These are phyloP conservation scores for Aspergillus spinulosporus DNA, from an alignment of 2,329 filamentous ascomycete species.

Conservation along the genomic window DNA sequence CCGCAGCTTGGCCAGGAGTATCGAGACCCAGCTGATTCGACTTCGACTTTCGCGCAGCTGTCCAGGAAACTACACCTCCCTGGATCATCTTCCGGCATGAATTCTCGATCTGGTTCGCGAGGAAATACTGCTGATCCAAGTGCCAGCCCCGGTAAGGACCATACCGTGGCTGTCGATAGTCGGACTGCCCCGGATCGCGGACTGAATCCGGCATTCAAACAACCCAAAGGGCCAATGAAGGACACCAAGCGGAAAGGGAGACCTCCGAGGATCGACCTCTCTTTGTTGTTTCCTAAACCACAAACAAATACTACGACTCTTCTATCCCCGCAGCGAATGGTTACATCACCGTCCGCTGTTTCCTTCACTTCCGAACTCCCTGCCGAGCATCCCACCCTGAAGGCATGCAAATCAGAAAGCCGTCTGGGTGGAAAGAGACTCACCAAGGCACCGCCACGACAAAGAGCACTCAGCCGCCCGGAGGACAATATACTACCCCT, in stretches of 20 bases:
- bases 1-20: constrained; percentile 46
- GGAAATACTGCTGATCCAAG: constrained; percentile 39
- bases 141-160: constrained; percentile 25
- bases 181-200: constrained; percentile 22
- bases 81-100: constrained; percentile 48
- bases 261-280: constrained; percentile 44
- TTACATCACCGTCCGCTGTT: constrained; percentile 42
- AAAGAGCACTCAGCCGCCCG: constrained; percentile 12
- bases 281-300: constrained; percentile 45
- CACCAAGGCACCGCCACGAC: constrained; percentile 28
- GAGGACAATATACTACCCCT: constrained; percentile 18
- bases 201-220: constrained; percentile 27
- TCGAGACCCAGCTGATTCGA: constrained; percentile 27
- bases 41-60: constrained; percentile 33
- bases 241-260: constrained; percentile 42
- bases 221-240: constrained; percentile 28
- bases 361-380: constrained; percentile 36
- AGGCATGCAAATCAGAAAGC: constrained; percentile 22
- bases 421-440: constrained; percentile 27
- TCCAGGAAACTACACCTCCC: constrained; percentile 42
- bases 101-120: constrained; percentile 50
- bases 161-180: constrained; percentile 5
- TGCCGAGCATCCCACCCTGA: constrained; percentile 35
- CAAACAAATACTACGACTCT: constrained; percentile 34
- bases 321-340: constrained; percentile 45